phyloP scores from a whole-genome alignment of 2,329 filamentous ascomycete genomes.

The Penicillium paneum region DNA sequence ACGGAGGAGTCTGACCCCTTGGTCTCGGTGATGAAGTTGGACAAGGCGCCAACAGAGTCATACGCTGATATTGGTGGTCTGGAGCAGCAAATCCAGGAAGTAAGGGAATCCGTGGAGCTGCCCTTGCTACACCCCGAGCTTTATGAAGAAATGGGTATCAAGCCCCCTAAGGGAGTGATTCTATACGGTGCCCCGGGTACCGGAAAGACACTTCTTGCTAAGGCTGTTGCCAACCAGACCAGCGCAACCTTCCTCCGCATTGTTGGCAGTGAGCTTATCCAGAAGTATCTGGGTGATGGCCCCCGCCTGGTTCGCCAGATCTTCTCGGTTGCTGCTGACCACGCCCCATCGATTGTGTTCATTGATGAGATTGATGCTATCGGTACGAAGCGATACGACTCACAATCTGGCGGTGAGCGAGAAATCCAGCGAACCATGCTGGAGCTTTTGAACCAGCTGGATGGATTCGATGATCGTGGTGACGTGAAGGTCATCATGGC shows the following conservation, averaged over 20 bases:
- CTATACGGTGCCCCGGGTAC: conserved; percentile 96
- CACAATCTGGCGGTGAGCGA: conserved; percentile 91
- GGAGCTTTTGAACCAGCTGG: conserved; percentile 95
- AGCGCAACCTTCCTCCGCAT: conserved; percentile 97
- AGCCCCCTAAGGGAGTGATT: conserved; percentile 98
- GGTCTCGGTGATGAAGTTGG: conserved; percentile 98
- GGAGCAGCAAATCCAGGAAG: conserved; percentile 94
- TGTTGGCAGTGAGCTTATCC: conserved; percentile 93
- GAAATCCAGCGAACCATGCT: conserved; percentile 99
- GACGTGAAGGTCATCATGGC: conserved; percentile 99
- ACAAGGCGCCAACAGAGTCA: conserved; percentile 96
- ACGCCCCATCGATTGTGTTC: conserved; percentile 95
- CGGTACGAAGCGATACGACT: conserved; percentile 97
- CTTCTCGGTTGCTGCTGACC: conserved; percentile 85
- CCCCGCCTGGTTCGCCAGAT: conserved; percentile 92
- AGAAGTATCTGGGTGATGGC: conserved; percentile 97
- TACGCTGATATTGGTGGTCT: conserved; percentile 98
- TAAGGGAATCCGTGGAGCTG: conserved; percentile 93
- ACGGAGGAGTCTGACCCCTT: conserved; percentile 94
- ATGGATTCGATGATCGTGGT: conserved; percentile 96
- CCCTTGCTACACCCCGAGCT: conserved; percentile 92
- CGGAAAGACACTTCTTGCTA: conserved; percentile 91
- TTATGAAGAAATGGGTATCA: conserved; percentile 99
- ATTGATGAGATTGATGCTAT: conserved; percentile 99
- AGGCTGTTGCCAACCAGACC: conserved; percentile 98